A percentile compares a stretch with the other conserved stretches of the same genome.
Conservation (phyloP, 2,329 filamentous ascomycete genomes). For the Aspergillus neotritici region DNA sequence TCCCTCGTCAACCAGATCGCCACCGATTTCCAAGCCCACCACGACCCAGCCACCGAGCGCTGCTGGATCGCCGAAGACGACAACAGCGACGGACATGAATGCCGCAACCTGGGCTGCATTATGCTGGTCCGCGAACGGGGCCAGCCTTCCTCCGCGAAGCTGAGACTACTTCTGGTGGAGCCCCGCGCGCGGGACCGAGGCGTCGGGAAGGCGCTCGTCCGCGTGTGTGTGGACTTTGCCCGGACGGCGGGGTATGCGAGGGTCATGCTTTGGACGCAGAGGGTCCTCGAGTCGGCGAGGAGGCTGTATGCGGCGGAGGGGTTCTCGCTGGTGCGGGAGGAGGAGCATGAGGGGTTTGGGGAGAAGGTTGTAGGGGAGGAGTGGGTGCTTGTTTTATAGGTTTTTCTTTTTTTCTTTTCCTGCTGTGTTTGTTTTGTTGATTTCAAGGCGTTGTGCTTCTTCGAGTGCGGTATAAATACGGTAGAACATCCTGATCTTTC, state of each 20-base stretch:
- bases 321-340: slow-evolving; percentile 13
- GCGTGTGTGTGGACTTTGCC: slow-evolving; percentile 18
- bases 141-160: slow-evolving; percentile 14
- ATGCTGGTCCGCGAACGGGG: slow-evolving; percentile 21
- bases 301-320: slow-evolving; percentile 20
- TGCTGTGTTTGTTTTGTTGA: too few species aligned
- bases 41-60: slow-evolving; percentile 16
- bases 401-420: too few species aligned
- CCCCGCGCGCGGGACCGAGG: slow-evolving; percentile 19
- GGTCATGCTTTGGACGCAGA: slow-evolving; percentile 23
- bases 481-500: too few species aligned
- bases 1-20: slow-evolving; percentile 15
- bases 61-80: slow-evolving; percentile 24
- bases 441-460: too few species aligned
- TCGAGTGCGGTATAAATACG: too few species aligned
- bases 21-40: slow-evolving; percentile 18
- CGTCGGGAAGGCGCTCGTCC: slow-evolving; percentile 16
- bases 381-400: slow-evolving; percentile 18
- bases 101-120: slow-evolving; percentile 16
- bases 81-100: background rate
- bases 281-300: slow-evolving; percentile 15
- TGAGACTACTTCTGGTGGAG: slow-evolving; percentile 23
- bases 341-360: slow-evolving; percentile 19
- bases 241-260: slow-evolving; percentile 17
- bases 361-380: slow-evolving; percentile 16